These are phyloP conservation scores for Herpetomonas tarakana DNA, from an alignment of 208 protist species.

Conservation along the genomic window DNA sequence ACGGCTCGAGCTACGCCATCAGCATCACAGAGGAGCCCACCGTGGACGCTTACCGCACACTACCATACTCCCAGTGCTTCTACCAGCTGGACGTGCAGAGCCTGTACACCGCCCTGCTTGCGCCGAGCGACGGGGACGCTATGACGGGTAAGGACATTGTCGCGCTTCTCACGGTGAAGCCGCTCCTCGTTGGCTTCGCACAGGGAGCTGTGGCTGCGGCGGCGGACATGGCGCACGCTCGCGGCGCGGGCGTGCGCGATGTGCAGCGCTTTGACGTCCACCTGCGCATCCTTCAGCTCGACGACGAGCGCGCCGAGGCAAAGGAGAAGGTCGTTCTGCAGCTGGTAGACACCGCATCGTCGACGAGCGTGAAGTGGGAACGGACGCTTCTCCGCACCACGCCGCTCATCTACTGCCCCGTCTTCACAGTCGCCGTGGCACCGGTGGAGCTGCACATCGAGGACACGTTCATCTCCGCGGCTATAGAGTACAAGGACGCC, in stretches of 20 bases:
- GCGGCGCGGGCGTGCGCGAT: slow-evolving; percentile 19
- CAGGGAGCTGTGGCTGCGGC: slow-evolving; percentile 26
- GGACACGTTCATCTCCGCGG: slow-evolving; percentile 62
- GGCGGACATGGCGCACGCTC: not conserved
- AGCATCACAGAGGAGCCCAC: slow-evolving; percentile 65
- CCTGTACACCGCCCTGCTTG: slow-evolving; percentile 41
- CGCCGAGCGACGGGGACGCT: slow-evolving; percentile 2
- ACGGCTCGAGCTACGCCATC: slow-evolving; percentile 64
- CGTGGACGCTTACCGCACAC: slow-evolving; percentile 52
- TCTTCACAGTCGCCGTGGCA: slow-evolving; percentile 22
- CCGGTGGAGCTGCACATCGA: slow-evolving; percentile 71
- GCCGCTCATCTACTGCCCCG: slow-evolving; percentile 57
- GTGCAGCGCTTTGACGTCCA: slow-evolving; percentile 48
- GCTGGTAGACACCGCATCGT: slow-evolving; percentile 33
- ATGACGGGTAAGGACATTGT: slow-evolving; percentile 14
- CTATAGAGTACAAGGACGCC: slow-evolving; percentile 33
- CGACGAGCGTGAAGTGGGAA: slow-evolving; percentile 29
- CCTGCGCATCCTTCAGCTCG: slow-evolving; percentile 49
- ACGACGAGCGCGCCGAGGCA: slow-evolving; percentile 58
- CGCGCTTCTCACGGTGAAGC: slow-evolving; percentile 37
- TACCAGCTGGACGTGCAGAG: slow-evolving; percentile 49
- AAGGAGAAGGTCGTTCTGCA: slow-evolving; percentile 68
- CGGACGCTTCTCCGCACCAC: slow-evolving; percentile 53
- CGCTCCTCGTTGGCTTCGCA: slow-evolving; percentile 36
- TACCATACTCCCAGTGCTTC: slow-evolving; percentile 62